These are phyloP conservation scores for Cladophialophora carrionii DNA, from an alignment of 2,329 filamentous ascomycete genomes.

Conservation along the genomic window DNA sequence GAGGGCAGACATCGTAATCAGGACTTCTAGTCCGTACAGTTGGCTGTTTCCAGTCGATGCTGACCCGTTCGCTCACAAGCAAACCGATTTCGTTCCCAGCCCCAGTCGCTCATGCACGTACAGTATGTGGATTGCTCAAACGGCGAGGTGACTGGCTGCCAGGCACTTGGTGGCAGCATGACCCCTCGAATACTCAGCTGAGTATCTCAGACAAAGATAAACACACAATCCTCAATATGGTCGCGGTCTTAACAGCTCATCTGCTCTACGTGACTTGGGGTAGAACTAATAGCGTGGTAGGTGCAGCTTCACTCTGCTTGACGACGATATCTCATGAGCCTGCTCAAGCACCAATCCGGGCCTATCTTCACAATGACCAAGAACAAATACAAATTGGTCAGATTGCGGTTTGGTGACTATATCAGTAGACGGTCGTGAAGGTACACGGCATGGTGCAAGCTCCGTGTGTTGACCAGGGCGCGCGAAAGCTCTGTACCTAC, in stretches of 20 bases:
- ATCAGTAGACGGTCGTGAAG: background rate
- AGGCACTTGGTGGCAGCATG: background rate
- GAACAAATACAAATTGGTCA: background rate
- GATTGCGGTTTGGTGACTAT: background rate
- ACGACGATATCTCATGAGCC: background rate
- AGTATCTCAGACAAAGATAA: background rate
- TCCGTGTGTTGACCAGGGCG: background rate
- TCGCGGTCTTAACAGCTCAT: background rate
- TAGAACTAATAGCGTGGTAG: background rate
- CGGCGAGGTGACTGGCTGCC: too few relatives aligned
- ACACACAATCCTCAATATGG: background rate
- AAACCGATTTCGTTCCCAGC: too few relatives aligned
- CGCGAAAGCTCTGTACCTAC: background rate
- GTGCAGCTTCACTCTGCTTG: background rate
- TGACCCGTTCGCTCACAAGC: background rate
- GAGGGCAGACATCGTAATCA: background rate
- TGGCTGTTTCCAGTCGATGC: too few relatives aligned
- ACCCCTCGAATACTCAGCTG: background rate
- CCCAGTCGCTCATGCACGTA: too few relatives aligned
- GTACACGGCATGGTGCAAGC: background rate
- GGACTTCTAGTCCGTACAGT: too few relatives aligned
- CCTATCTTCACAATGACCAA: background rate
- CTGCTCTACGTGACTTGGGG: background rate
- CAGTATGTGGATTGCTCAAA: too few relatives aligned
- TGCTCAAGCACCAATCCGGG: too few relatives aligned